These are phyloP conservation scores for Termitomyces titanicus DNA, from an alignment of 768 basidiomycete genomes.

Conservation along the genomic window DNA sequence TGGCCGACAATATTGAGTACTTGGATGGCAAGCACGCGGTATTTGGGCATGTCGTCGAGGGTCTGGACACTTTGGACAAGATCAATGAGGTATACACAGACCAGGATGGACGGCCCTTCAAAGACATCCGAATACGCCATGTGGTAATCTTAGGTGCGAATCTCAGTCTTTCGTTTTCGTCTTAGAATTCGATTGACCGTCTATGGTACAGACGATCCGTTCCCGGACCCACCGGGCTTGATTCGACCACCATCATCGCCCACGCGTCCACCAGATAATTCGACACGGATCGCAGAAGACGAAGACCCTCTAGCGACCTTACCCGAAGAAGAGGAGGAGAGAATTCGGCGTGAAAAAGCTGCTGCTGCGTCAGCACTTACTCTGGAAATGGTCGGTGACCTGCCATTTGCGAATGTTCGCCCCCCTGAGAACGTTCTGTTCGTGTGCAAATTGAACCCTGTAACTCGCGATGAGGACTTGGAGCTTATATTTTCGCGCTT, in stretches of 20 bases:
- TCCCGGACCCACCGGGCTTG: slow-evolving; percentile 80
- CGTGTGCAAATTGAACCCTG: slow-evolving; percentile 97
- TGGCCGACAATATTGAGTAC: slow-evolving; percentile 89
- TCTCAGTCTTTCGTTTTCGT: neutral
- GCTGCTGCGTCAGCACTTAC: slow-evolving; percentile 93
- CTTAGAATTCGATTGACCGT: slow-evolving; percentile 2
- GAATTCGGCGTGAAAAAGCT: slow-evolving; percentile 76
- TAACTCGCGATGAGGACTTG: slow-evolving; percentile 92
- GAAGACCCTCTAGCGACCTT: slow-evolving; percentile 83
- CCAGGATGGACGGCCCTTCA: slow-evolving; percentile 84
- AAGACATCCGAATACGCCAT: slow-evolving; percentile 93
- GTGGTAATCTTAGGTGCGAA: slow-evolving; percentile 85
- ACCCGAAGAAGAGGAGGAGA: slow-evolving; percentile 85
- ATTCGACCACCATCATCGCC: slow-evolving; percentile 73
- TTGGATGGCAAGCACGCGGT: slow-evolving; percentile 91
- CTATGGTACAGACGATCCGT: slow-evolving; percentile 78
- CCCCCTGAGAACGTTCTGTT: slow-evolving; percentile 98
- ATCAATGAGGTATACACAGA: slow-evolving; percentile 91
- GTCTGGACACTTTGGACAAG: slow-evolving; percentile 86
- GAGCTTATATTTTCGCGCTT: slow-evolving; percentile 97
- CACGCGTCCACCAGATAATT: slow-evolving; percentile 76
- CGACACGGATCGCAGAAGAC: slow-evolving; percentile 90
- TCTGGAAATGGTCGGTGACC: slow-evolving; percentile 98
- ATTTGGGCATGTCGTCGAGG: slow-evolving; percentile 95
- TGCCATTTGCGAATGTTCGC: slow-evolving; percentile 96